Conservation (phyloP, 345 rosid genomes). For the Gossypium mustelinum region DNA sequence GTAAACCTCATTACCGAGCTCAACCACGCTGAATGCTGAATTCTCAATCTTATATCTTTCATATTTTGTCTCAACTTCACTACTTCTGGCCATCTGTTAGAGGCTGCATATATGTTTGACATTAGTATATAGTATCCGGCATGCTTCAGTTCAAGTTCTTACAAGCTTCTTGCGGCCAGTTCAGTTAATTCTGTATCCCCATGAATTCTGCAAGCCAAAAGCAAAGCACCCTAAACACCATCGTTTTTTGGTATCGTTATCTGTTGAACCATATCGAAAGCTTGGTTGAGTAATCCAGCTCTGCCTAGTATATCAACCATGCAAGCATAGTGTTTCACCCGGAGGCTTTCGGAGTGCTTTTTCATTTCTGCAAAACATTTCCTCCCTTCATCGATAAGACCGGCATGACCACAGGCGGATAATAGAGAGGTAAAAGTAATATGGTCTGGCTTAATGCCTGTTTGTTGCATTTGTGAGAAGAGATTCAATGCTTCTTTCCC, state of each 20-base stretch:
- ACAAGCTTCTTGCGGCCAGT: conserved; percentile 42
- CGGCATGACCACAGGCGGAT: conserved; percentile 63
- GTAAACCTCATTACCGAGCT: conserved; percentile 36
- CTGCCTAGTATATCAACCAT: conserved; percentile 66
- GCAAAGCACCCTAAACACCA: conserved; percentile 53
- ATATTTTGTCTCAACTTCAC: conserved; percentile 40
- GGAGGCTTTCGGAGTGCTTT: conserved; percentile 30
- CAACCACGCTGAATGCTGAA: conserved; percentile 48
- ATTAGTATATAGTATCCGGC: conserved; percentile 52
- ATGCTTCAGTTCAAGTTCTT: conserved; percentile 45
- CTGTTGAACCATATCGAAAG: conserved; percentile 40
- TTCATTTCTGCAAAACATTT: conserved; percentile 43
- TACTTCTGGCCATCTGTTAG: conserved; percentile 53
- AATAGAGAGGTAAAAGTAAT: conserved; percentile 50
- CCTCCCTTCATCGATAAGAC: conserved; percentile 51
- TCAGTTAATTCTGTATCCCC: conserved; percentile 41
- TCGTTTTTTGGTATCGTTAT: conserved; percentile 51
- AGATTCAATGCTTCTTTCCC: conserved; percentile 38
- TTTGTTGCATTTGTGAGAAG: conserved; percentile 43
- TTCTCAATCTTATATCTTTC: conserved; percentile 51
- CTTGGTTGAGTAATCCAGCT: conserved; percentile 46
- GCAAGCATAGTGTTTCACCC: conserved; percentile 52
- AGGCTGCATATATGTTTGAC: conserved; percentile 55
- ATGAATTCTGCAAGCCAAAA: conserved; percentile 58
- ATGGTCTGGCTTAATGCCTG: conserved; percentile 44